Base-by-base conservation (phyloP, 305 asterid species). In the Euphrasia arctica region DNA sequence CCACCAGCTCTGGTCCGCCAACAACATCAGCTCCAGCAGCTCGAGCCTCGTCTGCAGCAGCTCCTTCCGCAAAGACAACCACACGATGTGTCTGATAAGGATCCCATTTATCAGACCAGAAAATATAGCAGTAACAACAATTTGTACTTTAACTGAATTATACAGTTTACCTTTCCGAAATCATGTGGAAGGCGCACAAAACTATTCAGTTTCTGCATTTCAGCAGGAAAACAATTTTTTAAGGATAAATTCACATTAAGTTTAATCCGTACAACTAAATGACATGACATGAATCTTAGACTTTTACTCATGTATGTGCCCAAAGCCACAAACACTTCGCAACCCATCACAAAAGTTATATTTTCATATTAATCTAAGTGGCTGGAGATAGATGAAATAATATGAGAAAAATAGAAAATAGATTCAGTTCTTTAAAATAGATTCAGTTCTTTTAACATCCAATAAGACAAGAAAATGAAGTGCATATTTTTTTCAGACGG, bases 1-100 rank as follows among this genome's bases (percentile, higher is more conserved):
- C 95, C 71, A 90, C 81, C 64, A 93, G 88, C 52, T 93, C 99
- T 14, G 84, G 80, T 66, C 99, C 99, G 42, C 99, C 99, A 66
- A 90, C 95, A 72, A 87, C 65, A 70, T 89, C 87, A 54, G 97
- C 99, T 60, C 99, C 97, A 8, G 99, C 95, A 11, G 81, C 95
- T 74, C 88, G 84, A 62, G 99, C 99, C 75, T 93, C 97, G 71
- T 82, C 95, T 64, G 96, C 99, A 66, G 90, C 91, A 75, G 95
- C 87, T 77, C 99, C 99, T 82, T 93, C 99, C 57, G 99, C 98
- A 82, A 93, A 93, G 67, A 83, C 97, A 82, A 92, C 92, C 70
- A 93, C 92, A 41, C 85, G 77, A 72, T 78, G 80, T 60, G 84
- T 79, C 99, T 93, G 78, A 73, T 32, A 72, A 60, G 59, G 45